Conservation (phyloP, 257 asterid species). For the Nicotiana undulata region DNA sequence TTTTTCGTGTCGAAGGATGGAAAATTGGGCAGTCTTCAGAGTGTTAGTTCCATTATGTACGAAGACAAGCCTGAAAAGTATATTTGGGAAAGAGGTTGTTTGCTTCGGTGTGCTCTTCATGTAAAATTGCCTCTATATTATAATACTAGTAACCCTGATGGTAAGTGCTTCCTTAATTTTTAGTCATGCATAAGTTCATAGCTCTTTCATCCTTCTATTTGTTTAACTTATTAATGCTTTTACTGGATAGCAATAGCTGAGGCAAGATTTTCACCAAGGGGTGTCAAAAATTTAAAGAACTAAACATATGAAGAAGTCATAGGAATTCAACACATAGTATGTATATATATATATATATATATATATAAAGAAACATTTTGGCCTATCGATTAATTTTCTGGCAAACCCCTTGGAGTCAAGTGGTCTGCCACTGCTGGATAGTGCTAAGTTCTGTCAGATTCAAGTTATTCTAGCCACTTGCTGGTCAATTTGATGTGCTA, state of each 20-base stretch:
- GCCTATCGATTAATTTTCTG: too few relatives aligned
- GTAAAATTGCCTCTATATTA: conserved; percentile 68
- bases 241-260: neutral
- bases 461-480: neutral
- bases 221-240: neutral
- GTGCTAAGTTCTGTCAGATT: neutral
- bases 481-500: neutral
- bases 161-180: conserved; percentile 24
- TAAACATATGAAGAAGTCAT: too few relatives aligned
- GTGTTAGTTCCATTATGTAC: conserved; percentile 33
- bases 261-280: too few relatives aligned
- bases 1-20: conserved; percentile 49
- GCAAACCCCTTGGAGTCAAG: too few relatives aligned
- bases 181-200: too few relatives aligned
- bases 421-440: neutral
- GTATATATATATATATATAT: too few relatives aligned
- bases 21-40: conserved; percentile 28
- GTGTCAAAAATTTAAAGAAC: too few relatives aligned
- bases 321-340: too few relatives aligned
- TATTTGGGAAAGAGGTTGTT: conserved; percentile 64
- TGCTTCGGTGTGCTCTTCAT: conserved; percentile 61
- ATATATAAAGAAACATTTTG: too few relatives aligned
- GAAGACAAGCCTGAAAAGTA: conserved; percentile 70
- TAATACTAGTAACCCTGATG: conserved; percentile 38
- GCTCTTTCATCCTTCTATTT: neutral